Percentiles rank a stretch among this genome's conserved stretches.
phyloP scores from a whole-genome alignment of 257 asterid species.

The Rhazya stricta region DNA sequence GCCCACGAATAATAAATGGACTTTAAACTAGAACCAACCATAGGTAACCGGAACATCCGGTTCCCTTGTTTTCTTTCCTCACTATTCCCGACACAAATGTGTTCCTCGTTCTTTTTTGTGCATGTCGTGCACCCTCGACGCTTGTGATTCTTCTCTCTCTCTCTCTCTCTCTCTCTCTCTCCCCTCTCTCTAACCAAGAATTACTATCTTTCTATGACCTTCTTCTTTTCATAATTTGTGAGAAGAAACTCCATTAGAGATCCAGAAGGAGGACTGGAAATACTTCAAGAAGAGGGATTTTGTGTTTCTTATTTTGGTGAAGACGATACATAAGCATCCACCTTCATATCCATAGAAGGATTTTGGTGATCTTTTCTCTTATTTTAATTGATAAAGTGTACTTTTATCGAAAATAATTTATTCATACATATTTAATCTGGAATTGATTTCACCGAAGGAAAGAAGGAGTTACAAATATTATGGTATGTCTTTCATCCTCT shows the following conservation, averaged over 20 bases:
- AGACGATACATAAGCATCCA: too few relatives aligned
- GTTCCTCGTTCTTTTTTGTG: not conserved
- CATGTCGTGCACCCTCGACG: not conserved
- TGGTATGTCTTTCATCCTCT: too few relatives aligned
- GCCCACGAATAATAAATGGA: not conserved
- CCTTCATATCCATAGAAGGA: too few relatives aligned
- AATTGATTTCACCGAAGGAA: too few relatives aligned
- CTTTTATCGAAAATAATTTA: too few relatives aligned
- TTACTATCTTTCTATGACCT: not conserved
- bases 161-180: not conserved
- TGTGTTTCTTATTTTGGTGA: too few relatives aligned
- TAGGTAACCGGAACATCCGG: conserved; percentile 8
- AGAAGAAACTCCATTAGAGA: not conserved
- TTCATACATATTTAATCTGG: too few relatives aligned
- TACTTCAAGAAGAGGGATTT: too few relatives aligned
- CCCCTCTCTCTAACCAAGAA: not conserved
- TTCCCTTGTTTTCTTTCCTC: not conserved
- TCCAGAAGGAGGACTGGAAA: not conserved
- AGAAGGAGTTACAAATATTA: too few relatives aligned
- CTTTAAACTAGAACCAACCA: not conserved
- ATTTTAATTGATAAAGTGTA: too few relatives aligned
- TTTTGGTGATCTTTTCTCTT: too few relatives aligned
- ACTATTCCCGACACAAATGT: too few relatives aligned
- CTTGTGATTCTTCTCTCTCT: not conserved
- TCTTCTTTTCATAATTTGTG: not conserved